phyloP scores from a whole-genome alignment of 345 rosid genomes.

The Microthlaspi erraticum region DNA sequence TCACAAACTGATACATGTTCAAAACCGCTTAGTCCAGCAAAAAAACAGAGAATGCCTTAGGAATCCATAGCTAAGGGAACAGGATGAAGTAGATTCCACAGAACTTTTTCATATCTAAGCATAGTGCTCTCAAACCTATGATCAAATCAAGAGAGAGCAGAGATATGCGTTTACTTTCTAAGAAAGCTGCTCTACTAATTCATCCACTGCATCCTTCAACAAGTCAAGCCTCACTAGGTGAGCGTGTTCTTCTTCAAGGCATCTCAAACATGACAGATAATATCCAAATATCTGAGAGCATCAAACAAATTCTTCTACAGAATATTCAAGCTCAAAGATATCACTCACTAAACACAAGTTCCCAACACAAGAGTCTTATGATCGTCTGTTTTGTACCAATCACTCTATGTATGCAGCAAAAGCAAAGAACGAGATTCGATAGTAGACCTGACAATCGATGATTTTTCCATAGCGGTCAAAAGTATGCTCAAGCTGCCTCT shows the following conservation, averaged over 20 bases:
- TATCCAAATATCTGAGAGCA: not conserved
- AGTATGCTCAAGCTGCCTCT: slow-evolving; percentile 76
- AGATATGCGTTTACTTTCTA: not conserved
- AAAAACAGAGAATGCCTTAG: not conserved
- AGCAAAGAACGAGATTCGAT: not conserved
- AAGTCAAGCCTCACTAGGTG: slow-evolving; percentile 6
- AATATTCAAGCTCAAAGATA: not conserved
- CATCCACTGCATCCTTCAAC: slow-evolving; percentile 16
- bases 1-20: not conserved
- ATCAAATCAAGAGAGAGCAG: not conserved
- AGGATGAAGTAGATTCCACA: not conserved
- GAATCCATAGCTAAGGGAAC: not conserved
- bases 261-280: slow-evolving; percentile 3
- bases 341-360: slow-evolving; percentile 18
- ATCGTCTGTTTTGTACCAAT: not conserved
- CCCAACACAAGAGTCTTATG: not conserved
- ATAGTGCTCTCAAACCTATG: too few species aligned
- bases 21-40: not conserved
- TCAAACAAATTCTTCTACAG: not conserved
- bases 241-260: not conserved
- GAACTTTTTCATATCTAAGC: not conserved
- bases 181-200: slow-evolving; percentile 14
- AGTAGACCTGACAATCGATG: slow-evolving; percentile 72
- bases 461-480: slow-evolving; percentile 86
- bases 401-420: not conserved